A percentile compares a stretch with the other conserved stretches of the same genome.
These are phyloP conservation scores for Amanita phalloides DNA, from an alignment of 768 basidiomycete species.

Conservation along the genomic window DNA sequence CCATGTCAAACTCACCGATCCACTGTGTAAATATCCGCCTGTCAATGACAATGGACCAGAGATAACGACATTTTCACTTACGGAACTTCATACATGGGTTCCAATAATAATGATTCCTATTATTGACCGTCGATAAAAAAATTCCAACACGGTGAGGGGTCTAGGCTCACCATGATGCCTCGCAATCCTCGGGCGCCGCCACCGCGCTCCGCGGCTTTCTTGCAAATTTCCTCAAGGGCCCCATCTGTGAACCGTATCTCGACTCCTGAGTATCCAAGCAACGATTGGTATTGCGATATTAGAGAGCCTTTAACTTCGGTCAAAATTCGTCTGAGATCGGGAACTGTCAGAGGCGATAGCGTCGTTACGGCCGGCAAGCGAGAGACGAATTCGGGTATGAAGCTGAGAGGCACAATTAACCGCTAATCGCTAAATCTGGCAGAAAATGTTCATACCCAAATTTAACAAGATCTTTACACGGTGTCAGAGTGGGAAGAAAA, in stretches of 20 bases:
- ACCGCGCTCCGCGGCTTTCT: conserved; percentile 66
- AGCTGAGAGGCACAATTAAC: conserved; percentile 28
- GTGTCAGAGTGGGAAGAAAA: background rate
- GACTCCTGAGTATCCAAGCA: conserved; percentile 76
- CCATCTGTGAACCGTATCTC: conserved; percentile 80
- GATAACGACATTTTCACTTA: conserved; percentile 30
- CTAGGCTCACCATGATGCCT: conserved; percentile 64
- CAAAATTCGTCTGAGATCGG: conserved; percentile 82
- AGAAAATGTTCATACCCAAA: conserved; percentile 45
- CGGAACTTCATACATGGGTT: conserved; percentile 92
- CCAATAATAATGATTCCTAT: conserved; percentile 72
- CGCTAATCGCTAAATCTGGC: background rate
- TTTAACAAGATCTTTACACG: conserved; percentile 58
- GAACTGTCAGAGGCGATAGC: conserved; percentile 64
- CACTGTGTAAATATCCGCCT: conserved; percentile 23
- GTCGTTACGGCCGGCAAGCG: conserved; percentile 90
- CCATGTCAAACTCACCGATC: conserved; percentile 41
- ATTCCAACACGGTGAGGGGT: background rate
- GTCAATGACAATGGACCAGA: background rate
- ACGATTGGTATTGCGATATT: conserved; percentile 78
- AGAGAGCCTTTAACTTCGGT: conserved; percentile 89
- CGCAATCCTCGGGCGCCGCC: conserved; percentile 87
- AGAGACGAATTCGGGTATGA: conserved; percentile 93
- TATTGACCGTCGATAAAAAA: conserved; percentile 1
- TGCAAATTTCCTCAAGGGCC: conserved; percentile 76